These are phyloP conservation scores for Durotheca rogersii DNA, from an alignment of 495 filamentous ascomycete genomes.

Conservation along the genomic window DNA sequence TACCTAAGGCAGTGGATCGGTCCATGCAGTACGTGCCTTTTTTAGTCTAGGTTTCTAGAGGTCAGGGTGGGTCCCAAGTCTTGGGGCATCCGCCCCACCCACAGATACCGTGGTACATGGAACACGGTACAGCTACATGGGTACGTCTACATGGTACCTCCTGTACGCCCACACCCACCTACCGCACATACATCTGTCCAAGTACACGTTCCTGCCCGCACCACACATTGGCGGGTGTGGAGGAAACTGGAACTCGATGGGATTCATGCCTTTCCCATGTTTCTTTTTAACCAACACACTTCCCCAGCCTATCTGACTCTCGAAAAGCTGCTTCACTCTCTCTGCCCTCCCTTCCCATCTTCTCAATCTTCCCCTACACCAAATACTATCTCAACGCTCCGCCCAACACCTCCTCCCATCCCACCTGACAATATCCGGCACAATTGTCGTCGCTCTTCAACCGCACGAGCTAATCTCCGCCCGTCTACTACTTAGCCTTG, in stretches of 20 bases:
- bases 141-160: too few relatives aligned
- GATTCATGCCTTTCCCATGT: conserved; percentile 40
- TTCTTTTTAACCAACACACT: conserved; percentile 36
- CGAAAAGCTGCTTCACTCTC: conserved; percentile 14
- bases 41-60: too few relatives aligned
- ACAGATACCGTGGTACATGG: too few relatives aligned
- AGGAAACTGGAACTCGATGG: conserved; percentile 33
- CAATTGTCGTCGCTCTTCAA: conserved; percentile 3
- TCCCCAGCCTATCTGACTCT: conserved; percentile 26
- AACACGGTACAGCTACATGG: too few relatives aligned
- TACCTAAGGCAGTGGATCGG: too few relatives aligned
- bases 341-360: conserved; percentile 20
- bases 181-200: not conserved
- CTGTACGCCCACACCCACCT: conserved; percentile 14
- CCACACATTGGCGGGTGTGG: conserved; percentile 17
- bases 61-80: too few relatives aligned
- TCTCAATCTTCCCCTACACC: conserved; percentile 13
- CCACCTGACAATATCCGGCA: conserved; percentile 1
- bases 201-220: conserved; percentile 2
- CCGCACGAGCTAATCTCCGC: not conserved
- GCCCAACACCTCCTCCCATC: conserved; percentile 1
- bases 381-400: conserved; percentile 7
- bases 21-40: too few relatives aligned
- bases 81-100: too few relatives aligned
- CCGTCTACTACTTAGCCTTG: conserved; percentile 13